These are phyloP conservation scores for Pilasporangium apinafurcum DNA, from an alignment of 352 stramenopile genomes.

Conservation along the genomic window DNA sequence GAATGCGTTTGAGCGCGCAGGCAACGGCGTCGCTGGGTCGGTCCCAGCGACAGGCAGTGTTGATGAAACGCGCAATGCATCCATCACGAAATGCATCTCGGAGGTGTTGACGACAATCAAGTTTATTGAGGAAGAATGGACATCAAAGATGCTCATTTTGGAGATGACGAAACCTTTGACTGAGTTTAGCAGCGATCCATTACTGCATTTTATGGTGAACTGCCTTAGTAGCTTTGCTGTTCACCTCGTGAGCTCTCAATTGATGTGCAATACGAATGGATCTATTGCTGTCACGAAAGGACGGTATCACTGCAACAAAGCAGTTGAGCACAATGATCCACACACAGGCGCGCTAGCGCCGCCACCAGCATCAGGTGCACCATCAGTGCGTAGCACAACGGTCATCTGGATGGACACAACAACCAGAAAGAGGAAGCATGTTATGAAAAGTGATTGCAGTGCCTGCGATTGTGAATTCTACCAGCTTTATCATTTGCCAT, in stretches of 20 bases:
- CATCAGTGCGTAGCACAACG: slow-evolving; percentile 8
- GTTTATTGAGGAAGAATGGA: slow-evolving; percentile 68
- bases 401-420: slow-evolving; percentile 49
- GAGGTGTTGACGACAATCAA: slow-evolving; percentile 62
- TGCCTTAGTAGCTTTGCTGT: slow-evolving; percentile 66
- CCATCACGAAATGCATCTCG: slow-evolving; percentile 46
- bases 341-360: background rate
- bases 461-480: slow-evolving; percentile 67
- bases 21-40: slow-evolving; percentile 4
- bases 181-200: slow-evolving; percentile 41
- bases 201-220: slow-evolving; percentile 66
- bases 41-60: no score
- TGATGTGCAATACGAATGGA: slow-evolving; percentile 32
- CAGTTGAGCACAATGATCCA: no score
- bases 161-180: slow-evolving; percentile 68
- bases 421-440: slow-evolving; percentile 46
- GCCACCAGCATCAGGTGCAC: background rate
- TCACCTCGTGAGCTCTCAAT: slow-evolving; percentile 47
- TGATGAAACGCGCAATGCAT: slow-evolving; percentile 4
- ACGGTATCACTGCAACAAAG: no score
- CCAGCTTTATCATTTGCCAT: slow-evolving; percentile 54
- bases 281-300: slow-evolving; percentile 27
- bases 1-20: slow-evolving; percentile 37
- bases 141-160: slow-evolving; percentile 63
- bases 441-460: slow-evolving; percentile 51